A percentile compares a stretch with the other conserved stretches of the same genome.
These are phyloP conservation scores for Aureobasidium sp. DNA, from an alignment of 2,329 filamentous ascomycete species.

Conservation along the genomic window DNA sequence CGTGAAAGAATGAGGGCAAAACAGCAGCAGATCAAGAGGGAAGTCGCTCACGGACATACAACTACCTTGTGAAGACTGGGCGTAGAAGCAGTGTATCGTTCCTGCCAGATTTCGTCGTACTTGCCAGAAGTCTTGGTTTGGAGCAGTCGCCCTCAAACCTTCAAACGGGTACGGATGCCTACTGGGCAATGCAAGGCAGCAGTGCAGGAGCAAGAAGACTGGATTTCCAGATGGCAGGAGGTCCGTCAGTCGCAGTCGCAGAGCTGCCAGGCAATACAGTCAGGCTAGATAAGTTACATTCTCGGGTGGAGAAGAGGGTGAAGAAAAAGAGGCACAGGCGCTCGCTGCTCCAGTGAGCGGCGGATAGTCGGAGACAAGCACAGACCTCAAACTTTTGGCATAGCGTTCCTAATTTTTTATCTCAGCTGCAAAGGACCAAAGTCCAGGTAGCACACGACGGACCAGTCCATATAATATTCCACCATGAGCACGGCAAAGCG, in stretches of 20 bases:
- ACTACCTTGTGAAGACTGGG: neutral
- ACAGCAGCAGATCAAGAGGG: neutral
- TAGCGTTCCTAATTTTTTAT: constrained; percentile 10
- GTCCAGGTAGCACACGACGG: neutral
- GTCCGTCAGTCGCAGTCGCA: neutral
- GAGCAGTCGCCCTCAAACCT: neutral
- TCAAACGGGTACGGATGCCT: neutral
- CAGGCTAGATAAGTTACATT: neutral
- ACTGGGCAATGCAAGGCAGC: neutral
- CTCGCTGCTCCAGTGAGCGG: neutral
- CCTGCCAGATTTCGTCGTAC: neutral
- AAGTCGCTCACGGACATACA: neutral
- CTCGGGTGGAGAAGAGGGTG: neutral
- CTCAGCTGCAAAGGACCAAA: neutral
- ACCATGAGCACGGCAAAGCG: constrained; percentile 30
- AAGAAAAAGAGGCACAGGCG: constrained; percentile 1
- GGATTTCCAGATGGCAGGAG: neutral
- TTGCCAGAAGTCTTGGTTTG: constrained; percentile 10
- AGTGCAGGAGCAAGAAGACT: neutral
- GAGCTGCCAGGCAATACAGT: neutral
- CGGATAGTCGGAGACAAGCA: constrained; percentile 3
- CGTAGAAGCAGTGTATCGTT: neutral
- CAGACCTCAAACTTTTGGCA: constrained; percentile 1
- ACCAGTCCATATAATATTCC: neutral
- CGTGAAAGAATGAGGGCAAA: neutral